These are phyloP conservation scores for Leccinum variicolor DNA, from an alignment of 768 basidiomycete species.

Conservation along the genomic window DNA sequence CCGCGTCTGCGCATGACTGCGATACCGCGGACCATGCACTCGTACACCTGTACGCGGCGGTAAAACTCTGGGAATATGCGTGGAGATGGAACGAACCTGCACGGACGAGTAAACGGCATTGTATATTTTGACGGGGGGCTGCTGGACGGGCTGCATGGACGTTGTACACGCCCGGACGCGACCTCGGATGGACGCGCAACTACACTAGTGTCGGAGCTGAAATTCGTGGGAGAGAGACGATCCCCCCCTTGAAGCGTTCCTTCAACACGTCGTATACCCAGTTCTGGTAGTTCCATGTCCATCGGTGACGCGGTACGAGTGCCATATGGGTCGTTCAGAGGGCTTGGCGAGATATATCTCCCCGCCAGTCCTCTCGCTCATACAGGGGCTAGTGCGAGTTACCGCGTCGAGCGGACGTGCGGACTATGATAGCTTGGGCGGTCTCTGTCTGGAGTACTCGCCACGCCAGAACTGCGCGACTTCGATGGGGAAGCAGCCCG, in stretches of 20 bases:
- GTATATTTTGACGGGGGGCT: constrained; percentile 76
- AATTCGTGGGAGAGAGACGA: constrained; percentile 21
- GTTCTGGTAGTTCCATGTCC: constrained; percentile 26
- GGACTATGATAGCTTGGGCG: constrained; percentile 26
- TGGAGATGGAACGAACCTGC: constrained; percentile 45
- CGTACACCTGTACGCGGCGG: constrained; percentile 65
- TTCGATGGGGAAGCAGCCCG: constrained; percentile 19
- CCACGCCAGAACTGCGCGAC: constrained; percentile 31
- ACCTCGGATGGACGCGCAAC: constrained; percentile 26
- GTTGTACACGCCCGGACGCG: constrained; percentile 24
- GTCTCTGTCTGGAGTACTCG: constrained; percentile 4
- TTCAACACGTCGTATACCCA: constrained; percentile 27
- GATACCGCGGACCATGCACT: constrained; percentile 97
- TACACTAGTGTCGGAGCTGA: constrained; percentile 30
- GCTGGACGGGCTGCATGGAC: constrained; percentile 35
- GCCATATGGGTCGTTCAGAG: constrained; percentile 17
- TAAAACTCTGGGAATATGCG: neutral
- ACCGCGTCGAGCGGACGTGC: constrained; percentile 15
- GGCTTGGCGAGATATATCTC: constrained; percentile 4
- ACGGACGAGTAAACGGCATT: constrained; percentile 92
- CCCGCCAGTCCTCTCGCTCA: constrained; percentile 20
- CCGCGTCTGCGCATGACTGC: constrained; percentile 96
- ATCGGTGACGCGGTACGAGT: constrained; percentile 11
- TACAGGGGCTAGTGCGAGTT: constrained; percentile 26
- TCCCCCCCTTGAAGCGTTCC: constrained; percentile 4